Percentiles rank a stretch among this genome's conserved stretches.
These are phyloP conservation scores for Geotrichum phurueaensis DNA, from an alignment of 1,139 yeast genomes.

Conservation along the genomic window DNA sequence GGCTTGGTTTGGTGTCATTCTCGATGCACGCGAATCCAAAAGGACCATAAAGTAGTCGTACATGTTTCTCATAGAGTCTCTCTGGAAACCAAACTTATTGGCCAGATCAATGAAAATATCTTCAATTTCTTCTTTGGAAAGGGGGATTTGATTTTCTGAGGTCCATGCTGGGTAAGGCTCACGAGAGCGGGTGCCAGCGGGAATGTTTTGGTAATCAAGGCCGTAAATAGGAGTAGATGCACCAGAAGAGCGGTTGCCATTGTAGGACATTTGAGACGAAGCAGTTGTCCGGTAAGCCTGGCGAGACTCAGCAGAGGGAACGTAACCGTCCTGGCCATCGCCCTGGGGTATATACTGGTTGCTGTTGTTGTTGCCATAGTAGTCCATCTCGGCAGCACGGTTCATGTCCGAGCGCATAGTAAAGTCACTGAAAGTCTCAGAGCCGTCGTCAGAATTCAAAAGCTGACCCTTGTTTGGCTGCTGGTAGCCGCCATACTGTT, in stretches of 20 bases:
- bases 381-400: constrained; percentile 37
- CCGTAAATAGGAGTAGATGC: constrained; percentile 96
- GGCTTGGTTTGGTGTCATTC: constrained; percentile 97
- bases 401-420: constrained; percentile 42
- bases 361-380: constrained; percentile 36
- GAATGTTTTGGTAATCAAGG: constrained; percentile 61
- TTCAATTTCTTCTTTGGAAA: constrained; percentile 81
- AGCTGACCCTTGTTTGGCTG: constrained; percentile 25
- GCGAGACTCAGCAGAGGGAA: constrained; percentile 18
- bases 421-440: constrained; percentile 42
- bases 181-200: constrained; percentile 37
- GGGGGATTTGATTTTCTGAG: constrained; percentile 81
- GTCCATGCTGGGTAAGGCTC: constrained; percentile 98
- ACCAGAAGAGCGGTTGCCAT: constrained; percentile 82
- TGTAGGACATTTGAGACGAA: constrained; percentile 48
- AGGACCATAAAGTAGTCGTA: constrained; percentile 92
- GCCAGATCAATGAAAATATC: constrained; percentile 86
- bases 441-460: constrained; percentile 36
- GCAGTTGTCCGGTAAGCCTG: constrained; percentile 26
- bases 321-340: constrained; percentile 25
- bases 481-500: constrained; percentile 20
- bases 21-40: constrained; percentile 89
- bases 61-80: constrained; percentile 96
- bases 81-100: constrained; percentile 92
- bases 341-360: constrained; percentile 19